A percentile compares a stretch with the other conserved stretches of the same genome.
These are phyloP conservation scores for Vicia villosa DNA, from an alignment of 306 rosid genomes.

Conservation along the genomic window DNA sequence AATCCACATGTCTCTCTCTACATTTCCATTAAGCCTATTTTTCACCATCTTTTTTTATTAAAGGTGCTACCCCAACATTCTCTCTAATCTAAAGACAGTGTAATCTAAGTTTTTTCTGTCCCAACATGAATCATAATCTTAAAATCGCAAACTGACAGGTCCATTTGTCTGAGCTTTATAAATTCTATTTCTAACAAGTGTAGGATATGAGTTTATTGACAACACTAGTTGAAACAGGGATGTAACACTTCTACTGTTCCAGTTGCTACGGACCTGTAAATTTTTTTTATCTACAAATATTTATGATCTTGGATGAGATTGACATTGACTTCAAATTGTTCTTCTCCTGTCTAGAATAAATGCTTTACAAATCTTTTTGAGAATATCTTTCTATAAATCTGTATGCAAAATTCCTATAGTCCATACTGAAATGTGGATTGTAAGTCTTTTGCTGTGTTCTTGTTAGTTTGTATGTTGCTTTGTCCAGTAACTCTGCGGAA, in stretches of 20 bases:
- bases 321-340: neutral
- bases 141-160: neutral
- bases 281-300: neutral
- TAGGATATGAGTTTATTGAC: neutral
- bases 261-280: neutral
- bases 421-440: conserved; percentile 4
- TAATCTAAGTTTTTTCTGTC: neutral
- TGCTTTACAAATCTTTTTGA: neutral
- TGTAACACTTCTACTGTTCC: neutral
- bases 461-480: conserved; percentile 27
- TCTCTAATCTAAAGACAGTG: neutral
- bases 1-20: no score
- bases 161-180: neutral
- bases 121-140: neutral
- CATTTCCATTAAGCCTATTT: no score
- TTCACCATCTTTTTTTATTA: no score
- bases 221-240: neutral
- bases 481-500: conserved; percentile 14
- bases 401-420: neutral
- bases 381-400: neutral
- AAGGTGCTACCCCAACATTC: no score
- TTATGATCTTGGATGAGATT: neutral
- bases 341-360: neutral
- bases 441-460: conserved; percentile 41
- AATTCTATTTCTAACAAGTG: neutral